These are phyloP conservation scores for Leccinum variicolor DNA, from an alignment of 768 basidiomycete genomes.

Conservation along the genomic window DNA sequence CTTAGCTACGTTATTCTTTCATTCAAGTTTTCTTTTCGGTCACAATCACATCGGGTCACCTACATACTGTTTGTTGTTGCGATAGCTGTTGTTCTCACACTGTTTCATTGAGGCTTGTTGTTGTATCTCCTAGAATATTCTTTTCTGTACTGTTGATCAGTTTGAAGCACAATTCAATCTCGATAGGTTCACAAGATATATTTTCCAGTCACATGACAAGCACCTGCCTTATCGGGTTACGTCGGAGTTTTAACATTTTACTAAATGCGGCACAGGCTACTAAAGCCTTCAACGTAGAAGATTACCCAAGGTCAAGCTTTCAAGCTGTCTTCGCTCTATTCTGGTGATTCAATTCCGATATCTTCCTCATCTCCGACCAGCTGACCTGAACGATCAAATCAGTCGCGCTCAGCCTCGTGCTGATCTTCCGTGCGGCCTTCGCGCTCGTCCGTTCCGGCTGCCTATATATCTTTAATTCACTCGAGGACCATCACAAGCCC, in stretches of 20 bases:
- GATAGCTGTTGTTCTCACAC: slow-evolving; percentile 5
- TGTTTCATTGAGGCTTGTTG: slow-evolving; percentile 4
- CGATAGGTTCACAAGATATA: no score
- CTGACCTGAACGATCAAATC: slow-evolving; percentile 1
- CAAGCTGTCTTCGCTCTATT: slow-evolving; percentile 30
- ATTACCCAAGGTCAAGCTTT: not conserved
- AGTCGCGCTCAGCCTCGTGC: slow-evolving; percentile 34
- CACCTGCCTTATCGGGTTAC: no score
- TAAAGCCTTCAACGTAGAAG: not conserved
- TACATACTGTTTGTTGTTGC: slow-evolving; percentile 1
- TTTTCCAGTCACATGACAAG: no score
- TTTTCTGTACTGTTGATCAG: slow-evolving; percentile 1
- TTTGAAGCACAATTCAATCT: not conserved
- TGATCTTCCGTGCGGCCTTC: slow-evolving; percentile 26
- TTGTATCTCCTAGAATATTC: slow-evolving; percentile 8
- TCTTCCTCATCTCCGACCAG: not conserved
- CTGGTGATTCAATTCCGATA: slow-evolving; percentile 15
- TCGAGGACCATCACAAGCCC: slow-evolving; percentile 18
- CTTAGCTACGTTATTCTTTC: slow-evolving; percentile 5
- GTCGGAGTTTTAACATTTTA: no score
- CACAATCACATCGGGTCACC: slow-evolving; percentile 1
- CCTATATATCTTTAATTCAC: not conserved
- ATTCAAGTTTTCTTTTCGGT: not conserved
- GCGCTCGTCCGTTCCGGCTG: slow-evolving; percentile 18
- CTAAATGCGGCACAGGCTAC: no score